These are phyloP conservation scores for Diaporthe aspalathi DNA, from an alignment of 2,329 filamentous ascomycete genomes.

Conservation along the genomic window DNA sequence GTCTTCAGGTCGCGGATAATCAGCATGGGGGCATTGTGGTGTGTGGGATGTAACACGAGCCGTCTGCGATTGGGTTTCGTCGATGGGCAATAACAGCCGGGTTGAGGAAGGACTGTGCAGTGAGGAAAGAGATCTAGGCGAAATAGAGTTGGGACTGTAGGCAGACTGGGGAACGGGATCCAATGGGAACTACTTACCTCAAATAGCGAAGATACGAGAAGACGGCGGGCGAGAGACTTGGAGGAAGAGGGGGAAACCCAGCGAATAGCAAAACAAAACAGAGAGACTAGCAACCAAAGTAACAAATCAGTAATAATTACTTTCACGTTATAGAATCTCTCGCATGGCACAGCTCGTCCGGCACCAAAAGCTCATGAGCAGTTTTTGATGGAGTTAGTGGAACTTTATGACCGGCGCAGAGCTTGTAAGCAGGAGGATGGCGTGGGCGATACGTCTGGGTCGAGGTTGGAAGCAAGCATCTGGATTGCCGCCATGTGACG, in stretches of 20 bases:
- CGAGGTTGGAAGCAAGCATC: slow-evolving; percentile 13
- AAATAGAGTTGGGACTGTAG: background rate
- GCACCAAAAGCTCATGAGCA: background rate
- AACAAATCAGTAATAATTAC: background rate
- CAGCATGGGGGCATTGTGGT: slow-evolving; percentile 54
- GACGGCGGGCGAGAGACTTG: background rate
- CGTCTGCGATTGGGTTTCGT: background rate
- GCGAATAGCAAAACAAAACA: background rate
- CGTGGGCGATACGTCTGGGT: background rate
- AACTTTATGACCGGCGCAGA: slow-evolving; percentile 1
- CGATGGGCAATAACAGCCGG: background rate
- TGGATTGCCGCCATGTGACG: slow-evolving; percentile 28
- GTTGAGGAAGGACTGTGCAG: background rate
- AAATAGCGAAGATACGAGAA: background rate
- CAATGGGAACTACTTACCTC: slow-evolving; percentile 19
- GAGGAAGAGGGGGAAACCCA: background rate
- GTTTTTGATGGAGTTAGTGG: background rate
- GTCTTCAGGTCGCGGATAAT: slow-evolving; percentile 64
- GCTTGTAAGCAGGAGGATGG: background rate
- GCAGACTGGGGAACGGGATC: background rate
- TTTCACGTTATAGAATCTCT: slow-evolving; percentile 6
- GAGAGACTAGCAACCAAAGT: background rate
- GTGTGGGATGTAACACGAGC: background rate
- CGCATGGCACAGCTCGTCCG: slow-evolving; percentile 1
- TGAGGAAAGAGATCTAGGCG: background rate